phyloP scores from a whole-genome alignment of 176 grass and related monocot species.

The Themeda triandra region DNA sequence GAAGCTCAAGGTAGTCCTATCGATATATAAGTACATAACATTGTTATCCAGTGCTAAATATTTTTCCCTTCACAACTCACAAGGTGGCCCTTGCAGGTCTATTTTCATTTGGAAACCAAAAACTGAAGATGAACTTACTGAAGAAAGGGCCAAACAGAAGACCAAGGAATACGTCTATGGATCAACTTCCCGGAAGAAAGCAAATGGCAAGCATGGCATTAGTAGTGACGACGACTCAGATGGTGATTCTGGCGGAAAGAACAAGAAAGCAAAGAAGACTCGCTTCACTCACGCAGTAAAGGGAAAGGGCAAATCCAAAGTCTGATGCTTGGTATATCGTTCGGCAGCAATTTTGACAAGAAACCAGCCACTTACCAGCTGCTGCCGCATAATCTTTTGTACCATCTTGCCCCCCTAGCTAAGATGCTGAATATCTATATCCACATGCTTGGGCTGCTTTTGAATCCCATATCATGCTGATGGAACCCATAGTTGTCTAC shows the following conservation, averaged over 20 bases:
- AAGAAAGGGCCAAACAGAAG: slow-evolving; percentile 47
- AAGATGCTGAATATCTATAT: not conserved
- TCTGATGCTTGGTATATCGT: not conserved
- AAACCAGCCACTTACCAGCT: not conserved
- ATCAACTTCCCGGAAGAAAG: slow-evolving; percentile 49
- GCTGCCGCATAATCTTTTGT: slow-evolving; percentile 1
- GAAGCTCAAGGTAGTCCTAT: slow-evolving; percentile 72
- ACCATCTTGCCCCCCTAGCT: not conserved
- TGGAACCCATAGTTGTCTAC: not conserved
- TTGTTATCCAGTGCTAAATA: not conserved
- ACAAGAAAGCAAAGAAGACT: slow-evolving; percentile 51
- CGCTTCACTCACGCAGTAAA: slow-evolving; percentile 44
- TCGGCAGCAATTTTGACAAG: slow-evolving; percentile 10
- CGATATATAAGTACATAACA: not conserved
- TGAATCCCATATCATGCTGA: not conserved
- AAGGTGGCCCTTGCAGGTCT: slow-evolving; percentile 43
- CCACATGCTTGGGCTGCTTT: not conserved
- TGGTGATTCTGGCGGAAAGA: slow-evolving; percentile 48
- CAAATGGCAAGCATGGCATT: slow-evolving; percentile 46
- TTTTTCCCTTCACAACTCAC: not conserved
- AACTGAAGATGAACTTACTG: slow-evolving; percentile 18
- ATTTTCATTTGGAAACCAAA: slow-evolving; percentile 93
- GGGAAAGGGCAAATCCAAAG: slow-evolving; percentile 58
- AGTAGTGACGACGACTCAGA: slow-evolving; percentile 57
- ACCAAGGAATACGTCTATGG: slow-evolving; percentile 66